Base-by-base conservation (phyloP, 2,329 filamentous ascomycete species). In the Pezicula rhizophila region DNA sequence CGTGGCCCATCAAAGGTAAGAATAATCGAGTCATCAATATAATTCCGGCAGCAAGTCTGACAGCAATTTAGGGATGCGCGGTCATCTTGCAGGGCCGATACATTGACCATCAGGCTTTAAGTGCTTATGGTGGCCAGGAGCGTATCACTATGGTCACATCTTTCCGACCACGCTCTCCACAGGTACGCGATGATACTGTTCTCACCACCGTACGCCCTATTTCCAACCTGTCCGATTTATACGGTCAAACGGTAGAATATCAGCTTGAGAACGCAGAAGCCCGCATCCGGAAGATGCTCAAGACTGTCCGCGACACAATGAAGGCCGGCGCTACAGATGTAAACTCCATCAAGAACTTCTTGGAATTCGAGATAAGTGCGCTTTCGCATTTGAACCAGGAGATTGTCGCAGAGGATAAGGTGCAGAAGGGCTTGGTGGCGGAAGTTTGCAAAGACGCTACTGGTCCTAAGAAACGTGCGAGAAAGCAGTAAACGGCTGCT, bases 81-180 rank as follows among this genome's bases (percentile, higher is more conserved):
- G 66, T 73, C 17, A 58, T 74, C 12, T 62, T 74, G 14, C 72
- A 75, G 54, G 72, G 72, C 10, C 62, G 70, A 42, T 73, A 72
- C 47, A 72, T 75, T 49, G 64, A 65, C 23, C 72, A 75, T 52
- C 67, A 70, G 45, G 72, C 72, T 3, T 54, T 70, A 10, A 59
- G 60, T 17, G 70, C 69, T 1, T 64, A 64, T 8, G 69, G 70
- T 28, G 67, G 65, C 12, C 64, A 65, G 8, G 72, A 75, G 56
- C 66, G 72, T 26, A 68, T 75, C 52, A 73, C 70, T 2, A 70
- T 73, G 61, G 70, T 75, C 10, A 74, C 71, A 2, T 68, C 70
- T 0, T 71, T 73, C 57, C 61, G 72, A 12, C 68, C 71, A 14
- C 64, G 63, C 26, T 64, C 68, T 28, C 68, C 71, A 1, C 52